These are phyloP conservation scores for Nicotiana noctiflora DNA, from an alignment of 257 asterid species.

Conservation along the genomic window DNA sequence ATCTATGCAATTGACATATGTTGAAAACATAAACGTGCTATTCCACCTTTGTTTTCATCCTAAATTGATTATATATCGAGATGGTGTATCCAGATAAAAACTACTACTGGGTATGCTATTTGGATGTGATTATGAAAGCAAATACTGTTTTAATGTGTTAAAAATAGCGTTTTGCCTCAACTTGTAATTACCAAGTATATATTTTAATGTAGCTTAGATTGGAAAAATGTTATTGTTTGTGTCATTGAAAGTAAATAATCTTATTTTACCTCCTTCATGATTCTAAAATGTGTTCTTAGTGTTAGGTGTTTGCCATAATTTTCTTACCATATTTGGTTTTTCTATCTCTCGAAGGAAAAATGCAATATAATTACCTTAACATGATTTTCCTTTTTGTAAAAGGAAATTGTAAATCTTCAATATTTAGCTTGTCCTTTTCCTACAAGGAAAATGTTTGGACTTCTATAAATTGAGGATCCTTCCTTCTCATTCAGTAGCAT, in stretches of 20 bases:
- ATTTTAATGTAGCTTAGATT: neutral
- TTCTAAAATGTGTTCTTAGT: neutral
- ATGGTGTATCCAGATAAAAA: neutral
- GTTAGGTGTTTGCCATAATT: too few relatives aligned
- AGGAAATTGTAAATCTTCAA: too few relatives aligned
- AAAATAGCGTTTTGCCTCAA: neutral
- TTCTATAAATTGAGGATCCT: too few relatives aligned
- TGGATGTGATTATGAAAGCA: neutral
- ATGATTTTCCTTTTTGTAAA: too few relatives aligned
- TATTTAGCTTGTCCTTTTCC: too few relatives aligned
- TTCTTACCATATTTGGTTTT: too few relatives aligned
- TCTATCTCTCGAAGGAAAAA: too few relatives aligned
- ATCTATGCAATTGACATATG: neutral
- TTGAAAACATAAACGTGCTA: neutral
- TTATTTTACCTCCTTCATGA: too few relatives aligned
- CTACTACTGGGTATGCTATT: neutral
- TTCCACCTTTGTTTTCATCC: neutral
- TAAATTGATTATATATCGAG: neutral
- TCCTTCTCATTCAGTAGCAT: too few relatives aligned
- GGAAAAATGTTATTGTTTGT: too few relatives aligned
- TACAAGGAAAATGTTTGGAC: too few relatives aligned
- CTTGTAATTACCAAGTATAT: neutral
- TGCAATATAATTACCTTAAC: too few relatives aligned
- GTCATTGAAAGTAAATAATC: neutral
- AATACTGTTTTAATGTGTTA: neutral